Base-by-base conservation (phyloP, 164 flowering plant species). In the Umbilicus rupestris region DNA sequence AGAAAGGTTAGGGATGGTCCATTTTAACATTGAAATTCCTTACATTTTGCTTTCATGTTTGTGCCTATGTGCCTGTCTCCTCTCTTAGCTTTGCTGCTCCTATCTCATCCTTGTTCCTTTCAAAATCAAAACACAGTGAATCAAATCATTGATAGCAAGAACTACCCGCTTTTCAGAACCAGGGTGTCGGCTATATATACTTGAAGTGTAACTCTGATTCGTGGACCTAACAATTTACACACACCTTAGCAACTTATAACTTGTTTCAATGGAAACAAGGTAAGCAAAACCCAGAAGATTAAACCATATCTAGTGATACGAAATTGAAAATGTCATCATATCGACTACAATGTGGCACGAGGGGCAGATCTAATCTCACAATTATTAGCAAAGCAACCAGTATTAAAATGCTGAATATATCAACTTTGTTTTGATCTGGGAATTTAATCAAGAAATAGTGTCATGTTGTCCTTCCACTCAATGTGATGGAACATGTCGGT, bases 401-500 rank as follows among this genome's bases (percentile, higher is more conserved):
- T 55, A 55, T 55, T 55, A 55, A 55, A 55, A 55, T 28, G 17
- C 60, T 55, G 60, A 55, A 55, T 55, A 55, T 55, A 55, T 55
- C 60, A 26, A 28, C 33, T 55, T 55, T 55, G 60, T 55, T 55
- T 55, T 28, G 60, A 55, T 55, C 60, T 28, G 35, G 33, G 60
- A 55, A 55, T 15, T n/a, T 55, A 55, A 55, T 55, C 60, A 55
- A 35, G 33, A 30, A 39, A 65, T 66, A 67, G 62, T 72, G 71
- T 39, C 57, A 62, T 68, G 78, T 64, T 76, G 73, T 80, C 69
- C 75, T 70, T 68, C 74, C 75, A 72, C 67, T 68, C 66, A 68
- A 73, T 35, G 64, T 65, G 74, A 74, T n/a, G 62, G 16, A 66
- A 14, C 73, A 66, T 63, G 60, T 28, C 19, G 60, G 35, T 55